A percentile compares a stretch with the other conserved stretches of the same genome.
Conservation (phyloP, 768 basidiomycete species). For the Candolleomyces aberdarensis region DNA sequence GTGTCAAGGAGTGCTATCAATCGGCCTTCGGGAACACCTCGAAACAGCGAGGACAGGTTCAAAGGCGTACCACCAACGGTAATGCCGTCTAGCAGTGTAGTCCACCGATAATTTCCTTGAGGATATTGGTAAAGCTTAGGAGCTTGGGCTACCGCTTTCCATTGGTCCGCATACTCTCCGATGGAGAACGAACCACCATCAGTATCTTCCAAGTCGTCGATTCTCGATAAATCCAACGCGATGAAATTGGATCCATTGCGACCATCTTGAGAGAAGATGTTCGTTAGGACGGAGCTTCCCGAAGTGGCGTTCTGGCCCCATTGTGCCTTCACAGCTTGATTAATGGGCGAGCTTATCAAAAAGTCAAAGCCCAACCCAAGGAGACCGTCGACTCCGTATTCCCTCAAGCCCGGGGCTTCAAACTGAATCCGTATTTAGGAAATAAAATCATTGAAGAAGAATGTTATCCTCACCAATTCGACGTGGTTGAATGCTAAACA, state of each 20-base stretch:
- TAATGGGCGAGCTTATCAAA: slow-evolving; percentile 26
- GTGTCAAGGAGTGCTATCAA: slow-evolving; percentile 18
- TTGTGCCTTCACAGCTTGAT: slow-evolving; percentile 16
- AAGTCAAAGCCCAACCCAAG: slow-evolving; percentile 34
- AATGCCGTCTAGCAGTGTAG: slow-evolving; percentile 37
- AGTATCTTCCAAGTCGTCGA: slow-evolving; percentile 33
- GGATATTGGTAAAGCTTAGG: slow-evolving; percentile 34
- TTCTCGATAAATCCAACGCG: slow-evolving; percentile 38
- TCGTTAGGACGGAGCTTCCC: slow-evolving; percentile 35
- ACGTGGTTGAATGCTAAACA: slow-evolving; percentile 8
- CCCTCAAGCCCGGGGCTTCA: background rate
- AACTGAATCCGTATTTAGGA: background rate
- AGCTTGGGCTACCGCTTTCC: slow-evolving; percentile 22
- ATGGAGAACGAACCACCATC: slow-evolving; percentile 39
- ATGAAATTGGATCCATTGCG: slow-evolving; percentile 34
- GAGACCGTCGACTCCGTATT: slow-evolving; percentile 29
- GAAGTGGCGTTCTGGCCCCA: slow-evolving; percentile 25
- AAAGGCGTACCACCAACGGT: slow-evolving; percentile 27
- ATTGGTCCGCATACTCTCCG: slow-evolving; percentile 38
- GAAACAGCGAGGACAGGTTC: slow-evolving; percentile 24
- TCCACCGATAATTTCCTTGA: slow-evolving; percentile 34
- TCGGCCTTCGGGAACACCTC: slow-evolving; percentile 25
- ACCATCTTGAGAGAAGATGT: slow-evolving; percentile 33
- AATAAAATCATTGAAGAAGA: background rate
- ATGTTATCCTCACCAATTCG: background rate